Percentiles rank a stretch among this genome's conserved stretches.
These are phyloP conservation scores for Batrachochytrium dendrobatidis DNA, from an alignment of 371 early-diverging fungal genomes.

Conservation along the genomic window DNA sequence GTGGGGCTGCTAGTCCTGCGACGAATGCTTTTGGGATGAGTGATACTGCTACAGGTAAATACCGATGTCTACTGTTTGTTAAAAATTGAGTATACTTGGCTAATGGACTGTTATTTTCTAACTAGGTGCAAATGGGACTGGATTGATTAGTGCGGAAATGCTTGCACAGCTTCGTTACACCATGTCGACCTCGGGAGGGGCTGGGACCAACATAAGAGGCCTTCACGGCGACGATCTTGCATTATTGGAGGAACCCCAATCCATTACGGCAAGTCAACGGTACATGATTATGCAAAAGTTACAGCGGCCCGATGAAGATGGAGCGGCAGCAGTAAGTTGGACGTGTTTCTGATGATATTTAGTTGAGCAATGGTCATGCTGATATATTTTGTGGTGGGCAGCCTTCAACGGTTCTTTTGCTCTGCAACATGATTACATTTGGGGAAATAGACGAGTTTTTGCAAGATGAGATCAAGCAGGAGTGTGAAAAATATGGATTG, in stretches of 20 bases:
- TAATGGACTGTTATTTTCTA: constrained; percentile 12
- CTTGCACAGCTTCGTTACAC: too few species aligned
- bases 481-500: constrained; percentile 65
- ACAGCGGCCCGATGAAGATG: constrained; percentile 26
- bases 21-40: constrained; percentile 10
- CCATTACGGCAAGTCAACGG: constrained; percentile 52
- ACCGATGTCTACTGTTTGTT: too few species aligned
- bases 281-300: constrained; percentile 67
- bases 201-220: too few species aligned
- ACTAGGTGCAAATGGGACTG: neutral
- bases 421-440: constrained; percentile 49
- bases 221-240: constrained; percentile 29
- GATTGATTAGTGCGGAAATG: neutral
- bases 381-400: neutral
- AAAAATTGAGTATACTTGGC: constrained; percentile 21
- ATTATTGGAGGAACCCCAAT: constrained; percentile 57
- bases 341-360: neutral
- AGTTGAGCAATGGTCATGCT: neutral
- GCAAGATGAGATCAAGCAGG: constrained; percentile 67
- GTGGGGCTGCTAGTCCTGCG: neutral
- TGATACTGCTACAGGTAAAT: too few species aligned
- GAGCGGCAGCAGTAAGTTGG: neutral
- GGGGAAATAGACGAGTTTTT: constrained; percentile 67
- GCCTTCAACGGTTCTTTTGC: constrained; percentile 12
- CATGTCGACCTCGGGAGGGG: too few species aligned